Evolutionary conservation across 192 early-diverging fungal species (phyloP), one percentile per base, ranked within the genome.

Genomic region (Geranomyces michiganensis): DNA sequence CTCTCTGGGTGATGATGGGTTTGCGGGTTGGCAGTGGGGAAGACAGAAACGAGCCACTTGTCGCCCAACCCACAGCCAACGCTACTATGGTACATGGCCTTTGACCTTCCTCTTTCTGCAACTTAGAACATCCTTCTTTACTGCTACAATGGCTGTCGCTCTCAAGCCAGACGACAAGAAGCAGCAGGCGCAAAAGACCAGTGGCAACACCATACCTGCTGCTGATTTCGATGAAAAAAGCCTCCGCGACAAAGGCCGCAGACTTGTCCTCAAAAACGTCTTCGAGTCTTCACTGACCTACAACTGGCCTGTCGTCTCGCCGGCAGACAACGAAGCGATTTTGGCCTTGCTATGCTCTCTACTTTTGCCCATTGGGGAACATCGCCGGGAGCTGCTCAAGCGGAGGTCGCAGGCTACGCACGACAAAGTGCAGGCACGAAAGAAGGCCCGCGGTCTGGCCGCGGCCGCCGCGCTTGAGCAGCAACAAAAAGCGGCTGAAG

Each of bases 201-300:
- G 24, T 17, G 51, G 51, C 6, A n/a, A 53, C 4, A 53, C 7
- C 24, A 24, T 53, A 6, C 7, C n/a, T 60, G 22, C 58, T 27
- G 31, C 36, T 14, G 41, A 64, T n/a, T 60, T 47, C 32, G 32
- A 46, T 21, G 59, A 62, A 4, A 46, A 44, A 26, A 48, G 48
- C 17, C 44, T 72, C 7, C 36, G 62, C 12, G 61, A 72, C 26
- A 46, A 68, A 29, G 62, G 30, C 7, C 22, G 72, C 26, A 30
- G 58, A 21, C 13, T 43, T 10, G 72, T 74, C 0, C 59, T 74
- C 45, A 67, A 68, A 32, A 67, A 67, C 48, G 66, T 68, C 7
- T 41, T 74, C 22, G 72, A 68, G 12, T 68, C 72, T 3, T 46
- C 72, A 0, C 59, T 74, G n/a, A 60, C 24, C 36, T 68, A 44